These are phyloP conservation scores for Wolfiporia cocos DNA, from an alignment of 1,284 basidiomycete species.

Conservation along the genomic window DNA sequence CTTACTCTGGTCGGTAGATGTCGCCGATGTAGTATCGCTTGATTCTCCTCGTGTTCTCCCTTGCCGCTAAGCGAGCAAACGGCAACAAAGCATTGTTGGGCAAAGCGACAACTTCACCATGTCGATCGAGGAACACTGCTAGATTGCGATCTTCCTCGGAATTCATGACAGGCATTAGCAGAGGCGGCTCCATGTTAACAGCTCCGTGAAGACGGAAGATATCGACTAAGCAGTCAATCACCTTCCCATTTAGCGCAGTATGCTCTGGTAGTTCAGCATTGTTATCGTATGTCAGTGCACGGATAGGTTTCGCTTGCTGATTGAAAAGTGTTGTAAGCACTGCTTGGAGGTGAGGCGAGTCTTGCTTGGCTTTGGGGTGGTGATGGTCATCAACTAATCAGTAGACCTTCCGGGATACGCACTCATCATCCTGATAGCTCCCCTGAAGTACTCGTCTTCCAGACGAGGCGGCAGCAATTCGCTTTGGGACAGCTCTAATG, in stretches of 20 bases:
- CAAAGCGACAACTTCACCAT: conserved; percentile 77
- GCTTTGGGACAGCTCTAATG: conserved; percentile 82
- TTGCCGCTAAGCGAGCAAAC: conserved; percentile 82
- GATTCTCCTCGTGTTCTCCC: conserved; percentile 70
- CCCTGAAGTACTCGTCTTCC: conserved; percentile 83
- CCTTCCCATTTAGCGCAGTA: conserved; percentile 68
- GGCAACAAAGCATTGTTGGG: conserved; percentile 76
- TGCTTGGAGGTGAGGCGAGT: conserved; percentile 69
- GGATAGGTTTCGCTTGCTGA: conserved; percentile 58
- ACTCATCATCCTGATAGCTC: conserved; percentile 76
- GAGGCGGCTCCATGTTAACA: conserved; percentile 77
- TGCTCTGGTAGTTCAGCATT: conserved; percentile 64
- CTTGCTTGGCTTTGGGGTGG: conserved; percentile 48
- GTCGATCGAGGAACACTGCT: conserved; percentile 74
- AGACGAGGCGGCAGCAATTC: conserved; percentile 68
- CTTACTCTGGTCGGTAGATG: conserved; percentile 61
- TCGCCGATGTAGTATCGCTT: conserved; percentile 87
- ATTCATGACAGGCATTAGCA: conserved; percentile 71
- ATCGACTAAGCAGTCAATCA: conserved; percentile 68
- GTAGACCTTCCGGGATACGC: conserved; percentile 21
- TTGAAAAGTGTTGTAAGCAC: conserved; percentile 69
- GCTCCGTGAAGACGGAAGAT: conserved; percentile 90
- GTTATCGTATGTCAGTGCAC: conserved; percentile 78
- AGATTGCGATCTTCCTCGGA: conserved; percentile 56
- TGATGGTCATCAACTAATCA: not conserved